Evolutionary conservation across 495 filamentous ascomycete genomes (phyloP).

Genomic region (Halenospora varia): DNA sequence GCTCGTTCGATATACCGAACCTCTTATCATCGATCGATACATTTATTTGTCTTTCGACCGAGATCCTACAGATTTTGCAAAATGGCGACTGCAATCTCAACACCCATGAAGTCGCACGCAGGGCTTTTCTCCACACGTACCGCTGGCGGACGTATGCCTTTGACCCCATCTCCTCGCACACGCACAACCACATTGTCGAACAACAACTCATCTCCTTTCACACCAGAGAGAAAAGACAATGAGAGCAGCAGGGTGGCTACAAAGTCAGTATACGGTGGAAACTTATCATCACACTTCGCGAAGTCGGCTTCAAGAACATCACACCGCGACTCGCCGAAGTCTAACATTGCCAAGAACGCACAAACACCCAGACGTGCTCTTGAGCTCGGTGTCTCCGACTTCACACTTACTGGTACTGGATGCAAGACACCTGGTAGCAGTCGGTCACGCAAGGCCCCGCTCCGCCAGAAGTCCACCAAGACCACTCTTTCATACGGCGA

Average conservation of each 20-base stretch:
- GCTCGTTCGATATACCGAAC: conserved; percentile 46
- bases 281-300: conserved; percentile 70
- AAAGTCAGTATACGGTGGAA: conserved; percentile 69
- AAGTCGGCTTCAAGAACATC: conserved; percentile 56
- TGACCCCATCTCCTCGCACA: conserved; percentile 83
- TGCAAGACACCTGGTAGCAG: conserved; percentile 68
- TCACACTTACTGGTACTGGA: conserved; percentile 75
- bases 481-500: conserved; percentile 86
- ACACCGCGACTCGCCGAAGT: conserved; percentile 81
- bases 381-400: conserved; percentile 92
- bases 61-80: conserved; percentile 37
- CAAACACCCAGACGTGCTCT: conserved; percentile 69
- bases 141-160: conserved; percentile 88
- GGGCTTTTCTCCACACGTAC: conserved; percentile 89
- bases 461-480: conserved; percentile 66
- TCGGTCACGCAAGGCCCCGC: conserved; percentile 56
- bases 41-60: conserved; percentile 41
- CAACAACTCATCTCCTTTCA: conserved; percentile 69
- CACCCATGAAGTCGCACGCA: conserved; percentile 89
- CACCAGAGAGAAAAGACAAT: conserved; percentile 60
- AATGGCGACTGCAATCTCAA: conserved; percentile 91
- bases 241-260: conserved; percentile 48
- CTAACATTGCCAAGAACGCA: conserved; percentile 76
- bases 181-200: conserved; percentile 36
- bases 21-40: conserved; percentile 44